Base-by-base conservation (phyloP, 2,329 filamentous ascomycete species). In the Trichoderma atroviride region DNA sequence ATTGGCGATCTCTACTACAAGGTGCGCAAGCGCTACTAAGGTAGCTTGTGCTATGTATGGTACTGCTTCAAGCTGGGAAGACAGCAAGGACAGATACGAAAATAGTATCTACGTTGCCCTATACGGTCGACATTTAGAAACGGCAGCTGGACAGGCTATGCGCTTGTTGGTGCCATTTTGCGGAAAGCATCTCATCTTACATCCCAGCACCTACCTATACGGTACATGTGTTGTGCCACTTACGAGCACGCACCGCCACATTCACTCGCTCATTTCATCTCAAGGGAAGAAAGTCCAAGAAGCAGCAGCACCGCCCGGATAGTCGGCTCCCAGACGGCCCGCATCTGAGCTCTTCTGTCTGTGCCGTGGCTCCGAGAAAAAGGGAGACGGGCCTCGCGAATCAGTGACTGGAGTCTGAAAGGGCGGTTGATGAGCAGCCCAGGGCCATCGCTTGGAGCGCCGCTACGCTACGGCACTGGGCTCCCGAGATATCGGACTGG, bases 1-100 rank as follows among this genome's bases (percentile, higher is more conserved):
- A 74, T 82, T 53, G 81, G 80, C 56, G 79, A 75, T 68, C 74
- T 75, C 57, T 81, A 81, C 73, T 80, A 77, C 75, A 81, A 78
- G 67, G 71, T 78, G 57, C 73, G 73, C 67, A 75, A 75, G 33
- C 76, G 72, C 75, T 69, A 56, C 40, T 43, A 5, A 35, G 33
- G 33, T 35, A 9, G n/a, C 13, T 9, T 40, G 16, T 16, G n/a
- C 13, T n/a, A 22, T 22, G n/a, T n/a, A n/a, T 24, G 22, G 4
- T 5, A n/a, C 47, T 50, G 47, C 47, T 50, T 50, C 47, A 50
- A n/a, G 19, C 7, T n/a, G 19, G 40, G 2, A n/a, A 19, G 6
- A n/a, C 27, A 27, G 27, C 27, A 27, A 27, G 27, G 27, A 27
- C 40, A 43, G 11, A 22, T 50, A 24, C 47, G 47, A 50, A 50